These are phyloP conservation scores for Camellia sinensis DNA, from an alignment of 148 eudicot genomes.

Conservation along the genomic window DNA sequence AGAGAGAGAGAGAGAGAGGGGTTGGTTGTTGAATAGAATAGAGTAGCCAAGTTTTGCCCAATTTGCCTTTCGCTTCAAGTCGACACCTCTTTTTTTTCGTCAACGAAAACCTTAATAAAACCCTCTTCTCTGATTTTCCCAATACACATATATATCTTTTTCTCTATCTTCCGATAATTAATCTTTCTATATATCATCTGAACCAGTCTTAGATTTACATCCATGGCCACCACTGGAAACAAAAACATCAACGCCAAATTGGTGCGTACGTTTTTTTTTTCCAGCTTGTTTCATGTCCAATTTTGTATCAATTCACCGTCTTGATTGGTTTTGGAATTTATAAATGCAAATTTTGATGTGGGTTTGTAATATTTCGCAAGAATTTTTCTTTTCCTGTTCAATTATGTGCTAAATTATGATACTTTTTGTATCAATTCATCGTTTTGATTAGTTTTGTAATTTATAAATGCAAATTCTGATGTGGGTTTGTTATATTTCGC, in stretches of 20 bases:
- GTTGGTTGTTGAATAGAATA: no score
- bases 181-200: neutral
- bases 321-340: neutral
- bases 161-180: neutral
- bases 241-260: conserved; percentile 36
- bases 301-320: neutral
- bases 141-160: neutral
- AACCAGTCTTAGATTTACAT: neutral
- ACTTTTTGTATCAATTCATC: neutral
- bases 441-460: neutral
- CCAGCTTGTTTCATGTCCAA: neutral
- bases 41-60: no score
- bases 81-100: no score
- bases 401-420: neutral
- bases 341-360: conserved; percentile 6
- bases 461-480: conserved; percentile 3
- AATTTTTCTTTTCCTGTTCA: neutral
- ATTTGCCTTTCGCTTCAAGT: no score
- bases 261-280: conserved; percentile 15
- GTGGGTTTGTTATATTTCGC: neutral
- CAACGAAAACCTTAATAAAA: no score
- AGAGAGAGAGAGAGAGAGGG: no score
- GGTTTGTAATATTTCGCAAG: neutral
- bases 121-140: neutral
- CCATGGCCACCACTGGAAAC: conserved; percentile 30